phyloP scores from a whole-genome alignment of 2,329 filamentous ascomycete species.

The Phyllosticta citriasiana region DNA sequence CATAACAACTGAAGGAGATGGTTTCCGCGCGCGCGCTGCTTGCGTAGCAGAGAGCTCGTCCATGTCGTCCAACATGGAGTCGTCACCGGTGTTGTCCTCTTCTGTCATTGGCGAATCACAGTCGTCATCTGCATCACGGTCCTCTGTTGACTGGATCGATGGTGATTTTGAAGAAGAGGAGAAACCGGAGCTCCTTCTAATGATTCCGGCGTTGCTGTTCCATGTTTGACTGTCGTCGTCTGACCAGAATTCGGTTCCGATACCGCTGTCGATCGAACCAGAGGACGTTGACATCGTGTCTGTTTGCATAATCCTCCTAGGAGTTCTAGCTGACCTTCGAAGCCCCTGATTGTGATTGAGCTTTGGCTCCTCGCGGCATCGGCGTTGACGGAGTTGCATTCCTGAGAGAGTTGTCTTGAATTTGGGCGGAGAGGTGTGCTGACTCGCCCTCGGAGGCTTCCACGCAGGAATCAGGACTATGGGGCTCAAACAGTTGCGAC shows the following conservation, averaged over 20 bases:
- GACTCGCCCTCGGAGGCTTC: background rate
- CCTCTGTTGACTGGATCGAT: background rate
- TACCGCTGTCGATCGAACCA: background rate
- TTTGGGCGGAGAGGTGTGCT: background rate
- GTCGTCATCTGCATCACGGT: background rate
- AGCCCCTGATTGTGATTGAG: background rate
- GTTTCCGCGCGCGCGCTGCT: background rate
- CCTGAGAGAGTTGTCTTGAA: background rate
- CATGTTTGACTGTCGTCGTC: background rate
- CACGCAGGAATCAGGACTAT: background rate
- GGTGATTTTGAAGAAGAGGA: background rate
- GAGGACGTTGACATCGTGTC: background rate
- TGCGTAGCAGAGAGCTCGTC: background rate
- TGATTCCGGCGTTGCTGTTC: background rate
- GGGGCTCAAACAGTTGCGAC: background rate
- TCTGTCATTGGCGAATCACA: background rate
- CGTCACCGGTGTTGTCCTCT: background rate
- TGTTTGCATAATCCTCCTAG: background rate
- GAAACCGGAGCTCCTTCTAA: background rate
- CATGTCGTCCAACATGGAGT: background rate
- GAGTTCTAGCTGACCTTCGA: background rate
- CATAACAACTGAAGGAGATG: background rate
- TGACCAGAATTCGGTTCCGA: background rate
- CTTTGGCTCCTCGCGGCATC: background rate
- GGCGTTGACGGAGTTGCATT: background rate